phyloP scores from a whole-genome alignment of 495 filamentous ascomycete genomes.

The Tuber magnatum region DNA sequence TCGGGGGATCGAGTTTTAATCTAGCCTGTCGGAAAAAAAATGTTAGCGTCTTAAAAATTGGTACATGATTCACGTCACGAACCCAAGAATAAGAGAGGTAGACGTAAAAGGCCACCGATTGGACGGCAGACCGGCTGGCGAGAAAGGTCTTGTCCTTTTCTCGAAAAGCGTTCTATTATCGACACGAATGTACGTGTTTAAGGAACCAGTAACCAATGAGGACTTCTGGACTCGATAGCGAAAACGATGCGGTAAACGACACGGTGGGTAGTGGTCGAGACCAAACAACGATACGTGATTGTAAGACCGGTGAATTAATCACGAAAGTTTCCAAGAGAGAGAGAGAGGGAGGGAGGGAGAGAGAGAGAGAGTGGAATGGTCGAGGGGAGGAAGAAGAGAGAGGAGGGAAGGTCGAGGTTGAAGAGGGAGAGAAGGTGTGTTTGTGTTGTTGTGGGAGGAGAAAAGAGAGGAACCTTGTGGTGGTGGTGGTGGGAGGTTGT shows the following conservation, averaged over 20 bases:
- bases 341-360: conserved; percentile 29
- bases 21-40: background rate
- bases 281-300: conserved; percentile 30
- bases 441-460: conserved; percentile 34
- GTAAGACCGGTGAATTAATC: conserved; percentile 37
- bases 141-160: conserved; percentile 31
- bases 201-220: conserved; percentile 28
- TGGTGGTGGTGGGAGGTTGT: conserved; percentile 25
- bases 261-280: conserved; percentile 28
- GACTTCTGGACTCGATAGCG: conserved; percentile 29
- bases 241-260: conserved; percentile 27
- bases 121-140: conserved; percentile 20
- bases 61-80: conserved; percentile 17
- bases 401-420: conserved; percentile 22
- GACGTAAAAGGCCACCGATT: conserved; percentile 36
- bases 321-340: conserved; percentile 41
- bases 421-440: conserved; percentile 34
- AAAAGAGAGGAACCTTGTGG: conserved; percentile 22
- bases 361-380: conserved; percentile 36
- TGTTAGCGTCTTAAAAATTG: background rate
- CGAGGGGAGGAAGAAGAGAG: conserved; percentile 25
- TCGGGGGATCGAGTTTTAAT: background rate
- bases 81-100: conserved; percentile 19
- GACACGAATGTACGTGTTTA: conserved; percentile 19
- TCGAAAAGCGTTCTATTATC: conserved; percentile 24